Evolutionary conservation across 2,329 filamentous ascomycete genomes (phyloP).

Genomic region (Cryphonectria radicalis): DNA sequence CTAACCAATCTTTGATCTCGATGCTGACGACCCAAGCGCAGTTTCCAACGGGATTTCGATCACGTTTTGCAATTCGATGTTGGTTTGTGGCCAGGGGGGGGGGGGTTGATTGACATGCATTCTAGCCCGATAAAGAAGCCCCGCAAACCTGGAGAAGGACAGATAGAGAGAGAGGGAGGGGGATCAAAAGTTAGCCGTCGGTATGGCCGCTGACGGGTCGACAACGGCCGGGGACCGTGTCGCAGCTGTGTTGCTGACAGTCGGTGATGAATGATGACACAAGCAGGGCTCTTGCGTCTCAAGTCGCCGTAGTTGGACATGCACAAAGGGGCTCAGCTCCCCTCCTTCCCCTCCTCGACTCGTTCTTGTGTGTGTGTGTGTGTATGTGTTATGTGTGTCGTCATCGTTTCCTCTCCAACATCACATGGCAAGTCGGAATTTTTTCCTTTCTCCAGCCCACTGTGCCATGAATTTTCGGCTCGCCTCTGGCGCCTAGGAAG

Average conservation of each 20-base stretch:
- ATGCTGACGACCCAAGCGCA: neutral
- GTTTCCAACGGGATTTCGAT: conserved; percentile 2
- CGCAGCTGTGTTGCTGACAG: neutral
- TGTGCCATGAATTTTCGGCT: conserved; percentile 11
- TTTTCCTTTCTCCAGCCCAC: neutral
- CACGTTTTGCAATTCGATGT: neutral
- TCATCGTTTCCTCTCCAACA: conserved; percentile 6
- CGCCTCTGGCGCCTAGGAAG: conserved; percentile 11
- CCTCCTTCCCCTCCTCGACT: neutral
- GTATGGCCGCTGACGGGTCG: conserved; percentile 1
- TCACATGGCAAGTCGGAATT: neutral
- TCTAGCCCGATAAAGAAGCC: neutral
- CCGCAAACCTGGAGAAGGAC: neutral
- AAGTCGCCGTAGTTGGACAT: neutral
- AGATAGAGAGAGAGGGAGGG: neutral
- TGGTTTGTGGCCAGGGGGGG: neutral
- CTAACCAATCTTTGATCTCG: neutral
- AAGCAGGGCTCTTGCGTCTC: neutral
- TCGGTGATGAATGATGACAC: neutral
- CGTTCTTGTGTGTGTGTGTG: neutral
- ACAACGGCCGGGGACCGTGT: neutral
- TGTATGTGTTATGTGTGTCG: neutral
- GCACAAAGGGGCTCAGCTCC: neutral
- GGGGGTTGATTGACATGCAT: neutral
- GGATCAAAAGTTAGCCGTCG: neutral